These are phyloP conservation scores for Fusarium neocosmosporiellum DNA, from an alignment of 2,329 filamentous ascomycete genomes.

Conservation along the genomic window DNA sequence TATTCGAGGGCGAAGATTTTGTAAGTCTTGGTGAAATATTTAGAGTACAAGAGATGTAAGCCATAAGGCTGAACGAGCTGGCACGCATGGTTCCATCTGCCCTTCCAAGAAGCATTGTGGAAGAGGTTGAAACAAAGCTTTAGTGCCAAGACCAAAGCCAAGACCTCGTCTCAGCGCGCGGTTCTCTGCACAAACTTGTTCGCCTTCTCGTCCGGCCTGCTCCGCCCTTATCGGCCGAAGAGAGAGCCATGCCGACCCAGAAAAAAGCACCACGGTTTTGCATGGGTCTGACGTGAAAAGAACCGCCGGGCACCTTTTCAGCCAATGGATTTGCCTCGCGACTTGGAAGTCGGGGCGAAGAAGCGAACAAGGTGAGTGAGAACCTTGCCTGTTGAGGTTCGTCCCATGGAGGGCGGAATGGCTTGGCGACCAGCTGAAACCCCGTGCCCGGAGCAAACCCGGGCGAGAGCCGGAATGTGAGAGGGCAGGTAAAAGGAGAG, in stretches of 20 bases:
- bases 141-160: conserved; percentile 39
- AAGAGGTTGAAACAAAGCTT: conserved; percentile 41
- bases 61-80: neutral
- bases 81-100: neutral
- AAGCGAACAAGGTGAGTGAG: conserved; percentile 13
- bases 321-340: conserved; percentile 15
- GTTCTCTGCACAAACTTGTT: conserved; percentile 7
- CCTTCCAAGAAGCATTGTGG: conserved; percentile 17
- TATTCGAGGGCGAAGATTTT: neutral
- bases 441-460: conserved; percentile 28
- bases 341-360: conserved; percentile 17
- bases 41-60: neutral
- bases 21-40: neutral
- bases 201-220: conserved; percentile 5
- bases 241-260: conserved; percentile 1
- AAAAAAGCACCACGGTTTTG: neutral
- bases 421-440: conserved; percentile 1
- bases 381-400: neutral
- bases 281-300: conserved; percentile 1
- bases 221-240: conserved; percentile 34
- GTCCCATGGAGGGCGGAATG: neutral
- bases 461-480: conserved; percentile 29
- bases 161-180: conserved; percentile 22
- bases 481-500: neutral
- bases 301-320: conserved; percentile 24